Evolutionary conservation across 2,329 filamentous ascomycete species (phyloP), one percentile per base, ranked within the genome.

Genomic region (Xylaria sp.): DNA sequence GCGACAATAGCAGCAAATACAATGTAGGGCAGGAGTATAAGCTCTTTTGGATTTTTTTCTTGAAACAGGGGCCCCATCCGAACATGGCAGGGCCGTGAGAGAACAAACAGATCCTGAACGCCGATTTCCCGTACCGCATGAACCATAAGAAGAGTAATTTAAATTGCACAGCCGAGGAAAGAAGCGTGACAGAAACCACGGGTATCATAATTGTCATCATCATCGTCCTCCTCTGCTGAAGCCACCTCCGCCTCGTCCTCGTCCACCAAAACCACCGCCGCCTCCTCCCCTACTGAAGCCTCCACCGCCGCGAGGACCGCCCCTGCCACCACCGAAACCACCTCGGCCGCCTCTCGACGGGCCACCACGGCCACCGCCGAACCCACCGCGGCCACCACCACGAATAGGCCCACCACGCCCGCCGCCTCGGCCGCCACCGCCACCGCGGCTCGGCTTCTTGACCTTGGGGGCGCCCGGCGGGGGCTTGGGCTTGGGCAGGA

Each of bases 401-500:
- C 70, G 67, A 20, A 72, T 72, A 1, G 79, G 82, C 37, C 83
- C 74, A 6, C 83, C 74, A 13, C 76, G 73, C 10, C 73, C 67
- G 60, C 83, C 76, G 1, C 75, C 75, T 28, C 75, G n/a, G 51
- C 73, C 80, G 6, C 52, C 81, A 77, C 91, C 91, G 74, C 90
- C 91, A 55, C 89, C 88, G 77, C 89, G 89, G 83, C 92, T 92
- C 67, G 90, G 86, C 84, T 92, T 93, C 79, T 86, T 87, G 73
- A 84, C 81, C 83, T 87, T 87, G 72, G 84, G 82, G 83, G 90
- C 89, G 78, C 92, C 91, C 74, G 86, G 85, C 41, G 84, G 83
- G 61, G 86, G 85, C 86, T 98, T 98, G 65, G 95, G 95, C 87
- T 94, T 97, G 73, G 96, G 96, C 69, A 98, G 86, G 88, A 99